Evolutionary conservation across 805 yeast genomes (phyloP), one percentile per base, ranked within the genome.

Genomic region (Candida silvicultrix): DNA sequence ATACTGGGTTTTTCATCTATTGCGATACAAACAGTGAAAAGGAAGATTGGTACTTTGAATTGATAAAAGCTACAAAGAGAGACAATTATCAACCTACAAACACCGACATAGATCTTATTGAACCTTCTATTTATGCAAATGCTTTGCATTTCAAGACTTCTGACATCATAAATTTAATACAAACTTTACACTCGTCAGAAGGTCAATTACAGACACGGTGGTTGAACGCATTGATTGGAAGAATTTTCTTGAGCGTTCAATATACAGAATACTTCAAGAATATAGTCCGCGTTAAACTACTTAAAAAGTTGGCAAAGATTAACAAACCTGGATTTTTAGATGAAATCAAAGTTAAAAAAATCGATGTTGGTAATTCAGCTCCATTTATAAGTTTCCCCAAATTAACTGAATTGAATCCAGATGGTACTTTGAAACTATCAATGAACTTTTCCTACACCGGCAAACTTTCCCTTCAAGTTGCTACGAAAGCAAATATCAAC

Each of bases 21-120:
- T 77, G 83, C 39, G 95, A 89, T 54, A 74, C 80, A 42, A 88
- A 89, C 53, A 75, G 75, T 46, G 89, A 84, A 41, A 92, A 92
- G 58, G 99, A 94, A 63, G 96, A 92, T 61, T 83, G 97, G 85
- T 94, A 92, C 61, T 89, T 89, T 64, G 81, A 87, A 1, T 69
- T 94, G 45, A 71, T 92, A n/a, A 71, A 83, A 46, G 95, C 95
- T 1, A 77, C 92, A 0, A 85, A 83, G 49, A 64, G 66, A 5
- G 66, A 64, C 10, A 51, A 54, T 15, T 25, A 44, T 15, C 38
- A 42, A 22, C 46, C 59, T 2, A 36, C 52, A 12, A 54, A 53
- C 3, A 47, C 54, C 2, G 58, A 55, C 18, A 51, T 59, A 7
- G 70, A 69, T 43, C 42, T 60, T 6, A 43, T 80, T 18, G 80